phyloP scores from a whole-genome alignment of 352 stramenopile genomes.

The Phytophthora multivora region DNA sequence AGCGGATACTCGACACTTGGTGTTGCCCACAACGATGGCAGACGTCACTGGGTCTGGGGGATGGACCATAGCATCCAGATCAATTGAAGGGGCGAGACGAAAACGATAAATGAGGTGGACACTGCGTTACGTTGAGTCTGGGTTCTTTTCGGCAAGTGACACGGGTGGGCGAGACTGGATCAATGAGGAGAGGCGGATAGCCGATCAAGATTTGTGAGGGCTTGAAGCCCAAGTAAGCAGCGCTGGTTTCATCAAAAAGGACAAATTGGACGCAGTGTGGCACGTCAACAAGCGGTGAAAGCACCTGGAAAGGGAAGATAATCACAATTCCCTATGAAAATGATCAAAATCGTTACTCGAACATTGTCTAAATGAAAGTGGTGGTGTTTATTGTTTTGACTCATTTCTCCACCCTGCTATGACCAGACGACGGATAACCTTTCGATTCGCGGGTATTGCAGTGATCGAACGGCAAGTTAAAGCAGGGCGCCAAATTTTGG shows the following conservation, averaged over 20 bases:
- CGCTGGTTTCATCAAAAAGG: slow-evolving; percentile 14
- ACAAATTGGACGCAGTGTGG: slow-evolving; percentile 22
- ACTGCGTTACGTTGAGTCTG: slow-evolving; percentile 13
- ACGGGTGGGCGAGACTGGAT: slow-evolving; percentile 20
- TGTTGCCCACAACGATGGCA: slow-evolving; percentile 22
- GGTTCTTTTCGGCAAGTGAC: slow-evolving; percentile 30
- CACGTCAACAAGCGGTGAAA: slow-evolving; percentile 28
- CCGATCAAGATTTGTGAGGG: slow-evolving; percentile 36
- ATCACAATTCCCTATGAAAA: background rate
- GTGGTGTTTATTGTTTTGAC: slow-evolving; percentile 12
- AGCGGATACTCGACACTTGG: slow-evolving; percentile 25
- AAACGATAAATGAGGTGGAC: slow-evolving; percentile 23
- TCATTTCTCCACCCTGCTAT: slow-evolving; percentile 21
- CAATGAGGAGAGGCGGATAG: slow-evolving; percentile 31
- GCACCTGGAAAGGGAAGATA: slow-evolving; percentile 25
- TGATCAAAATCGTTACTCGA: background rate
- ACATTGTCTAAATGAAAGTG: background rate
- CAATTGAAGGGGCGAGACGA: slow-evolving; percentile 11
- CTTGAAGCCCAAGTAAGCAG: background rate
- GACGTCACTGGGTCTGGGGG: slow-evolving; percentile 26
- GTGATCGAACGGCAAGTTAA: slow-evolving; percentile 21
- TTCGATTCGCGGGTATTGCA: background rate
- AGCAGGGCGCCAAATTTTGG: slow-evolving; percentile 22
- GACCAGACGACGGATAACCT: slow-evolving; percentile 3
- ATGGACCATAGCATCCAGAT: slow-evolving; percentile 27